Conservation (phyloP, 2,329 filamentous ascomycete species). For the Claviceps maximensis region DNA sequence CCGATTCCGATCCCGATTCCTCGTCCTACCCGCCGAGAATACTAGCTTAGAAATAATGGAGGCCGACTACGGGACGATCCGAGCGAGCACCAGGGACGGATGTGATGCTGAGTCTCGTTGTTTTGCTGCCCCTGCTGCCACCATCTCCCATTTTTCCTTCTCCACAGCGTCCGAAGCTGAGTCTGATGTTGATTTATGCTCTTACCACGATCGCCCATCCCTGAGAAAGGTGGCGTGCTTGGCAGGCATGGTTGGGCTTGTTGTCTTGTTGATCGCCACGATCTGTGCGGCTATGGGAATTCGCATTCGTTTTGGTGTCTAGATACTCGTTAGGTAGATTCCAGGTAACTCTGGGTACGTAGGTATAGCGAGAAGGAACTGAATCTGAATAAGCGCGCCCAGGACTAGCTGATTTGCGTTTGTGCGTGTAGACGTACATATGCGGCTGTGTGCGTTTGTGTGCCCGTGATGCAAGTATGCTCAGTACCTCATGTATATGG, state of each 20-base stretch:
- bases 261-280: neutral
- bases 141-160: neutral
- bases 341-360: no score
- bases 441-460: no score
- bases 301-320: neutral
- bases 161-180: no score
- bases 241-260: neutral
- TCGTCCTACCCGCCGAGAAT: neutral
- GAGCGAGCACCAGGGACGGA: neutral
- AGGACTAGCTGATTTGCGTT: neutral
- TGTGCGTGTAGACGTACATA: neutral
- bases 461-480: no score
- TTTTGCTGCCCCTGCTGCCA: neutral
- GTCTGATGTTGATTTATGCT: neutral
- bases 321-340: no score
- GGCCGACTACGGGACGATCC: neutral
- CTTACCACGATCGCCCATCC: neutral
- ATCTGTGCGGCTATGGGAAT: neutral
- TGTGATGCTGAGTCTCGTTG: neutral
- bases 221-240: neutral
- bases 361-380: no score
- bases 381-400: neutral
- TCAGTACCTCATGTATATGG: no score
- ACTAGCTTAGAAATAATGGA: neutral
- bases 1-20: neutral